Conservation (phyloP, 2,329 filamentous ascomycete genomes). For the Anisogramma anomala region DNA sequence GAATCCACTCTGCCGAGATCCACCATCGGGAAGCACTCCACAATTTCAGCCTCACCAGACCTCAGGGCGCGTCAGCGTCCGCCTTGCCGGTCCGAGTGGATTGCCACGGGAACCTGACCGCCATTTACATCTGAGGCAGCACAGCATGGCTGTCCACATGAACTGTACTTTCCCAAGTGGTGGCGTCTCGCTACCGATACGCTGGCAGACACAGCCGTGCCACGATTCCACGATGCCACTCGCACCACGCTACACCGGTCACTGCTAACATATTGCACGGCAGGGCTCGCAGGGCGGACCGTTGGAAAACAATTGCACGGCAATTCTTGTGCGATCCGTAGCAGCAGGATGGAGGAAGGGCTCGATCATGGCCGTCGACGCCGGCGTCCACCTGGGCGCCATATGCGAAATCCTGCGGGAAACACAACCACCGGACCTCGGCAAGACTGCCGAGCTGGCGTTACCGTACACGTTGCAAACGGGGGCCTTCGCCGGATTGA, state of each 20-base stretch:
- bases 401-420: conserved; percentile 68
- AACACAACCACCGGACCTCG: conserved; percentile 30
- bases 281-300: conserved; percentile 87
- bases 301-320: conserved; percentile 78
- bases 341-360: conserved; percentile 68
- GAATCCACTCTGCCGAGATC: conserved; percentile 9
- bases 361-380: conserved; percentile 85
- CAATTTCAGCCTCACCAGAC: conserved; percentile 9
- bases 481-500: conserved; percentile 72
- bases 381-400: conserved; percentile 75
- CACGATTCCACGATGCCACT: no score
- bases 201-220: background rate
- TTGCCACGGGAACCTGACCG: background rate
- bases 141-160: background rate
- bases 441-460: conserved; percentile 21
- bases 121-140: background rate
- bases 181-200: background rate
- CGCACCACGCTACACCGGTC: background rate
- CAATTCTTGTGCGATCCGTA: conserved; percentile 75
- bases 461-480: conserved; percentile 45
- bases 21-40: conserved; percentile 4
- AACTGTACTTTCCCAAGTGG: background rate
- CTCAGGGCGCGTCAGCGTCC: background rate
- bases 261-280: conserved; percentile 20
- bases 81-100: conserved; percentile 6